phyloP scores from a whole-genome alignment of 176 grass and related monocot genomes.

The Cymbopogon citratus region DNA sequence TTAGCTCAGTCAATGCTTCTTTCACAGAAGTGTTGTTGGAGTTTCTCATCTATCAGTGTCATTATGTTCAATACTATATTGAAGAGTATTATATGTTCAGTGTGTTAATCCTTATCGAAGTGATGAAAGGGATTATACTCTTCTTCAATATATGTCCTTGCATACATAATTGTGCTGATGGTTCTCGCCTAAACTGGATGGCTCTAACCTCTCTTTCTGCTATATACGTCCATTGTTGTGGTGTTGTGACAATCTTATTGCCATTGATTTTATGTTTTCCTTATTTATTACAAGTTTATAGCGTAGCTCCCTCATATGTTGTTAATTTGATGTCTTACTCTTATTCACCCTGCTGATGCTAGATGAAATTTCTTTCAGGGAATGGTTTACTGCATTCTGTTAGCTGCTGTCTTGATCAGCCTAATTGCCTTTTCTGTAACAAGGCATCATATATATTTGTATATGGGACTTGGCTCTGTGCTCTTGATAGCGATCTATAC shows the following conservation, averaged over 20 bases:
- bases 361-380: conserved; percentile 47
- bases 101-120: neutral
- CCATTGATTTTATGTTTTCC: neutral
- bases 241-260: neutral
- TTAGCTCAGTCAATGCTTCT: neutral
- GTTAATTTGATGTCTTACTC: conserved; percentile 1
- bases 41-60: neutral
- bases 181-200: neutral
- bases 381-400: conserved; percentile 57
- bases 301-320: neutral
- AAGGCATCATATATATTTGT: conserved; percentile 57
- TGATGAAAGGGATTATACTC: neutral
- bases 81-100: neutral
- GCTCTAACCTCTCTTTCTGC: neutral
- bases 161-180: neutral
- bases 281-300: neutral
- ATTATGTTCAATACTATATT: neutral
- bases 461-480: conserved; percentile 63
- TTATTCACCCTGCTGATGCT: conserved; percentile 19
- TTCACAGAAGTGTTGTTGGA: neutral
- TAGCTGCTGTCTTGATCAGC: conserved; percentile 52
- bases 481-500: conserved; percentile 69
- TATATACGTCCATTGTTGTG: neutral
- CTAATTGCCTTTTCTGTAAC: conserved; percentile 78
- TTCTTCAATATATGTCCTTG: neutral